Base-by-base conservation (phyloP, 1,284 basidiomycete species). In the Cryptococcus sp. region DNA sequence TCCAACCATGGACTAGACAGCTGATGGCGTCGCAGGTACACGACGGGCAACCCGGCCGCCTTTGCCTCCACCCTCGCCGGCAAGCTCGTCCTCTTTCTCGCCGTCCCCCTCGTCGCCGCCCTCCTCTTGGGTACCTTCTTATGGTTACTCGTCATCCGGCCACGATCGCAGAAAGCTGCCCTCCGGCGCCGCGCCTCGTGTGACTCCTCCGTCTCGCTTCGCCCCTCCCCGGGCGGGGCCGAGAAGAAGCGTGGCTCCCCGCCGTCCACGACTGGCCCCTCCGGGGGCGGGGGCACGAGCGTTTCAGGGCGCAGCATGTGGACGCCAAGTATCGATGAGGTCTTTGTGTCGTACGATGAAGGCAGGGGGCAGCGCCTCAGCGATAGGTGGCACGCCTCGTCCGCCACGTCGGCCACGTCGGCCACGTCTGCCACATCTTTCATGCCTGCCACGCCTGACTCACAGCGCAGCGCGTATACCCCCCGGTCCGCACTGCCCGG, bases 281-380 rank as follows among this genome's bases (percentile, higher is more conserved):
- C 36, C 23, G 46, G 16, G 7, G 46, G 42, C 18, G 21, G 44
- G 15, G 44, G 24, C 16, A 28, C 18, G 18, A 46, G 16, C 45
- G 6, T 8, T 3, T 7, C 5, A 16, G 48, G 36, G 5, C 16
- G 48, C 12, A 18, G 35, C 33, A 38, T 35, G 18, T 20, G 18
- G n/a, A 33, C 35, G 15, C 9, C 23, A 20, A 49, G 38, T 37
- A 23, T 51, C 16, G 57, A 57, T 5, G 58, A 62, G 42, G 56
- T 64, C 8, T 62, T 64, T 40, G 59, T 64, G 2, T 56, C 56
- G 12, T 67, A 67, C 46, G 61, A 62, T 23, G 59, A 63, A 39
- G 61, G 53, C 0, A 43, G 40, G 21, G 47, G 46, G 3, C 60
- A 67, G 36, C 35, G 59, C 7, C n/a, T 62, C 24, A 59, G 57